Evolutionary conservation across 2,329 filamentous ascomycete genomes (phyloP).

Genomic region (Talaromyces sp.): DNA sequence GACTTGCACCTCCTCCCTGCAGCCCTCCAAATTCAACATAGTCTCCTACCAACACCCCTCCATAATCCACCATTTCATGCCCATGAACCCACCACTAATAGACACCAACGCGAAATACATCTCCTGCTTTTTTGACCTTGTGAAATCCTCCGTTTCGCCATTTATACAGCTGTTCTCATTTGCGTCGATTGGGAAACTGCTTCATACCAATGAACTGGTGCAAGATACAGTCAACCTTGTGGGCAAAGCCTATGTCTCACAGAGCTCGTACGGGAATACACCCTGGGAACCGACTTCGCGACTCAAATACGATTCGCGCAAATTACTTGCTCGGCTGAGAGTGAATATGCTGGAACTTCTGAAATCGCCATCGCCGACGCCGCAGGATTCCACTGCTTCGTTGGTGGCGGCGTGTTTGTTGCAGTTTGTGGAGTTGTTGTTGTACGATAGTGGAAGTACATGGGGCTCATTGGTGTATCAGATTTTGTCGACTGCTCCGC

Average conservation of each 20-base stretch:
- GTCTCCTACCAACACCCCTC: background rate
- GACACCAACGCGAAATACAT: background rate
- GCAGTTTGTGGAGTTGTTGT: background rate
- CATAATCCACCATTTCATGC: background rate
- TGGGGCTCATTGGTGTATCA: background rate
- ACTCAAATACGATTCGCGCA: background rate
- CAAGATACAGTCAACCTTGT: background rate
- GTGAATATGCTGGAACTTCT: background rate
- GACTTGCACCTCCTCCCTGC: background rate
- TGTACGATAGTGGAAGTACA: background rate
- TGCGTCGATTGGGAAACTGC: background rate
- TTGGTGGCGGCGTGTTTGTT: background rate
- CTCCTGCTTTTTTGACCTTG: background rate
- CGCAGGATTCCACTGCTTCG: background rate
- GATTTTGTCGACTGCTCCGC: background rate
- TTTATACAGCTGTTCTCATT: background rate
- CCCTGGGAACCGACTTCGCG: background rate
- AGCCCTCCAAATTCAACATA: conserved; percentile 3
- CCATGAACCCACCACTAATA: background rate
- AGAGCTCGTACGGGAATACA: background rate
- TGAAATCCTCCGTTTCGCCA: background rate
- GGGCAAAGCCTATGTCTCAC: background rate
- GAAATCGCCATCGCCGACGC: background rate
- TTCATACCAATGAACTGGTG: background rate
- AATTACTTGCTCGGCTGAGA: background rate